These are phyloP conservation scores for Escallonia herrerae DNA, from an alignment of 129 eudicot genomes.

Conservation along the genomic window DNA sequence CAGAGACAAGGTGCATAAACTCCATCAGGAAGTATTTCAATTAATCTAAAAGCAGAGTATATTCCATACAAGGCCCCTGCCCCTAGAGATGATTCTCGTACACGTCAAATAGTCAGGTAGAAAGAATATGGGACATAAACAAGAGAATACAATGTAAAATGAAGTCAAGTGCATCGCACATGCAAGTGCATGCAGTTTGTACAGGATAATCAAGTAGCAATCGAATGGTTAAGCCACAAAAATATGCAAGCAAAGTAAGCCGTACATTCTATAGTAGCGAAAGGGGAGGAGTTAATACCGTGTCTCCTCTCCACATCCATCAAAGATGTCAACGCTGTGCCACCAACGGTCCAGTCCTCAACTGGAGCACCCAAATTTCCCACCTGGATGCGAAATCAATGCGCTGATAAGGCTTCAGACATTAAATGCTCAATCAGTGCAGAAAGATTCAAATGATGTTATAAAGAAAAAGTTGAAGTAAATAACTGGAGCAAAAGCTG, in stretches of 20 bases:
- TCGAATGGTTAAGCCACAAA: background rate
- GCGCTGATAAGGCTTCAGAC: background rate
- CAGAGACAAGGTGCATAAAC: too few relatives aligned
- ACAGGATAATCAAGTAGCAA: background rate
- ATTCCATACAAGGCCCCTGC: too few relatives aligned
- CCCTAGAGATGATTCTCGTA: background rate
- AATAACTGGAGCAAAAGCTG: background rate
- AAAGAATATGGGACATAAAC: background rate
- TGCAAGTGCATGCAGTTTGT: background rate
- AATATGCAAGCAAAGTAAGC: background rate
- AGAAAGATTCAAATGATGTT: too few relatives aligned
- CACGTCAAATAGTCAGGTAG: background rate
- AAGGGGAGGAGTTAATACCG: slow-evolving; percentile 32
- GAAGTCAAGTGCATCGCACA: background rate
- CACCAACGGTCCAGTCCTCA: slow-evolving; percentile 96
- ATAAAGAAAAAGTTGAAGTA: background rate
- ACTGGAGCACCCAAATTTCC: slow-evolving; percentile 94
- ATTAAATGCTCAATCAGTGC: too few relatives aligned
- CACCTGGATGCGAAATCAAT: slow-evolving; percentile 34
- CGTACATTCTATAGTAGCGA: background rate
- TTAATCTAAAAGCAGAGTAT: too few relatives aligned
- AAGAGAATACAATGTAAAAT: background rate
- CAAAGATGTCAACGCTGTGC: slow-evolving; percentile 83
- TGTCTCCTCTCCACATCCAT: slow-evolving; percentile 99
- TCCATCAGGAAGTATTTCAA: too few relatives aligned